These are phyloP conservation scores for Pleurotus giganteus DNA, from an alignment of 768 basidiomycete genomes.

Conservation along the genomic window DNA sequence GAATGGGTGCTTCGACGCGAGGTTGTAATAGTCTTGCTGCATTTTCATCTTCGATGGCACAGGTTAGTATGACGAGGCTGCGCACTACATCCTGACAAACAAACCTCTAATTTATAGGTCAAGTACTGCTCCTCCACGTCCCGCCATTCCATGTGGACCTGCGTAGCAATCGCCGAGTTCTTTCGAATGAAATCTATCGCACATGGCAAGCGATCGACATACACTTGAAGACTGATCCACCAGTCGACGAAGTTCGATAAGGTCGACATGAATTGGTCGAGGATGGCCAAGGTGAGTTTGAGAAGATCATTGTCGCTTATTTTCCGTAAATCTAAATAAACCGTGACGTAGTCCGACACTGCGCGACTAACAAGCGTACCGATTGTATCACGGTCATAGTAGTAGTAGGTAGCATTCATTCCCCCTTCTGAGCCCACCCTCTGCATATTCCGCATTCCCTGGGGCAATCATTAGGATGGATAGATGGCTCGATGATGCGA, in stretches of 20 bases:
- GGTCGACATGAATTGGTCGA: not conserved
- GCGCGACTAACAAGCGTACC: not conserved
- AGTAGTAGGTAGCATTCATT: too few species aligned
- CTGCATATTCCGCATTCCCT: not conserved
- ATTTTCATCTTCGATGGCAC: not conserved
- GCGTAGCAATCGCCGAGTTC: not conserved
- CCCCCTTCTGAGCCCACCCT: too few species aligned
- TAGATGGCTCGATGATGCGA: too few species aligned
- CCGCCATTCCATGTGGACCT: not conserved
- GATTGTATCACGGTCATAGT: not conserved
- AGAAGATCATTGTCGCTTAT: not conserved
- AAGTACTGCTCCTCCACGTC: slow-evolving; percentile 1
- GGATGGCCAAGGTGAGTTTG: not conserved
- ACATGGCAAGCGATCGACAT: not conserved
- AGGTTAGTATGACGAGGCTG: not conserved
- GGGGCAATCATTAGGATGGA: not conserved
- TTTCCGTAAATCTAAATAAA: not conserved
- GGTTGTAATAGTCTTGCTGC: slow-evolving; percentile 5
- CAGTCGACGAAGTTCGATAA: slow-evolving; percentile 4
- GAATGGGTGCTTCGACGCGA: not conserved
- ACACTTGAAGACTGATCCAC: not conserved
- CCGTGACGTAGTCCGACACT: not conserved
- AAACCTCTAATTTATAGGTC: not conserved
- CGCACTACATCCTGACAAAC: not conserved
- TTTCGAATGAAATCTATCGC: not conserved